These are phyloP conservation scores for Tricharina praecox DNA, from an alignment of 495 filamentous ascomycete genomes.

Conservation along the genomic window DNA sequence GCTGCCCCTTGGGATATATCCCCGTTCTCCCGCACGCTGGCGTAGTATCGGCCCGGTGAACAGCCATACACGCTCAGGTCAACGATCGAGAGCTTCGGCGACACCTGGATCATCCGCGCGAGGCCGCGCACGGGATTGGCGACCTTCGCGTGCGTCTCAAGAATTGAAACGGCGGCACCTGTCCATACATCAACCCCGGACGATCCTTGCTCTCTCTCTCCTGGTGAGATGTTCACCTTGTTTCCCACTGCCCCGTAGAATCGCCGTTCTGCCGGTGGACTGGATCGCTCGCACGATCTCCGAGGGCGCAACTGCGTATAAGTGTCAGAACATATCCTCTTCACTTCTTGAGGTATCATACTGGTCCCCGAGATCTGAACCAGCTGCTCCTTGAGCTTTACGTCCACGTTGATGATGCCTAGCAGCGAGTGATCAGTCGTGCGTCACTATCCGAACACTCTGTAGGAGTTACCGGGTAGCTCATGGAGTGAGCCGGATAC, in stretches of 20 bases:
- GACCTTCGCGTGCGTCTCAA: constrained; percentile 63
- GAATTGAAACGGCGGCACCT: constrained; percentile 90
- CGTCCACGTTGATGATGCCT: constrained; percentile 51
- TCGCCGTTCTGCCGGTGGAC: constrained; percentile 77
- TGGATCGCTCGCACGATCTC: constrained; percentile 79
- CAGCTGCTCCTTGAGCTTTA: constrained; percentile 48
- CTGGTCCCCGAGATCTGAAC: constrained; percentile 52
- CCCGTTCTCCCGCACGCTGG: constrained; percentile 69
- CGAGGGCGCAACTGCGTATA: constrained; percentile 60
- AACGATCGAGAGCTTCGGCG: constrained; percentile 55
- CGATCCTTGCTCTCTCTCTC: too few relatives aligned
- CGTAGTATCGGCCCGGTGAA: constrained; percentile 61
- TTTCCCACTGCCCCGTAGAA: constrained; percentile 72
- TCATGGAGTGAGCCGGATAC: constrained; percentile 58
- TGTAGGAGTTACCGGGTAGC: constrained; percentile 40
- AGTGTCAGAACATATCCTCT: not conserved
- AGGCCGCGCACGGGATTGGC: constrained; percentile 55
- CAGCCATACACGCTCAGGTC: constrained; percentile 79
- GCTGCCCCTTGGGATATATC: constrained; percentile 70
- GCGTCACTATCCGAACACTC: not conserved
- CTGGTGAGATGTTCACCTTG: too few relatives aligned
- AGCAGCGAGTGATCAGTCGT: not conserved
- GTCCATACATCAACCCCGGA: constrained; percentile 6
- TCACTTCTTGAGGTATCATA: constrained; percentile 29
- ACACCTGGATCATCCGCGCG: constrained; percentile 66